Percentiles rank a stretch among this genome's conserved stretches.
Conservation (phyloP, 768 basidiomycete species). For the Serendipita vermifera region DNA sequence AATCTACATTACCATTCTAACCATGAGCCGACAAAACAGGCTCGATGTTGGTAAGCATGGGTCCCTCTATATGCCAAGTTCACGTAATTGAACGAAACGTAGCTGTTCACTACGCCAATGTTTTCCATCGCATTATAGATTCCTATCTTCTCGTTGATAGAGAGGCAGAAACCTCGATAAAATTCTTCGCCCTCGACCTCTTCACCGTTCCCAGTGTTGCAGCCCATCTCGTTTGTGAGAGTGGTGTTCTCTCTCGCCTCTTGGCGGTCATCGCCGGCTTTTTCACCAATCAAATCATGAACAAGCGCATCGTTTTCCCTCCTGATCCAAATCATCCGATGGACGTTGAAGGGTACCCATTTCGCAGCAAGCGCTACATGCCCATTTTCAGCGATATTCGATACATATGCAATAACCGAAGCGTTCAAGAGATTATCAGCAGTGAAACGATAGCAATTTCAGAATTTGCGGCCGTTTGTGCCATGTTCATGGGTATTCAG, state of each 20-base stretch:
- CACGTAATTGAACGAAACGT: conserved; percentile 12
- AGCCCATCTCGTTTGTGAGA: conserved; percentile 58
- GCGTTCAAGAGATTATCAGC: conserved; percentile 69
- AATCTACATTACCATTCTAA: conserved; percentile 63
- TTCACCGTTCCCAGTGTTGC: conserved; percentile 86
- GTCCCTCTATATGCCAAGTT: not conserved
- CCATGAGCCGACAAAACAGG: conserved; percentile 59
- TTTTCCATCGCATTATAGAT: conserved; percentile 79
- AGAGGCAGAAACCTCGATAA: conserved; percentile 89
- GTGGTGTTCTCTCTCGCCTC: conserved; percentile 60
- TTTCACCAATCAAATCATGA: conserved; percentile 79
- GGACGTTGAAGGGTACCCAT: conserved; percentile 74
- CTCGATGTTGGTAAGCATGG: conserved; percentile 54
- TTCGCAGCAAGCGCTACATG: conserved; percentile 94
- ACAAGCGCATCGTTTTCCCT: conserved; percentile 46
- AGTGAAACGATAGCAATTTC: conserved; percentile 50
- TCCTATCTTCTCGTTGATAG: conserved; percentile 85
- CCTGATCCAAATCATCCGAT: conserved; percentile 28
- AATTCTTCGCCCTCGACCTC: conserved; percentile 83
- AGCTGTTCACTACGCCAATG: conserved; percentile 75
- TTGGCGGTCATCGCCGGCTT: conserved; percentile 78
- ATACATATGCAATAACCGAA: conserved; percentile 67
- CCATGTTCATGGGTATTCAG: conserved; percentile 87
- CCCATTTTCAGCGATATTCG: conserved; percentile 85
- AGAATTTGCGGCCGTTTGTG: conserved; percentile 63